Conservation (phyloP, 108 stramenopile species). For the Phaeodactylum tricornutum region DNA sequence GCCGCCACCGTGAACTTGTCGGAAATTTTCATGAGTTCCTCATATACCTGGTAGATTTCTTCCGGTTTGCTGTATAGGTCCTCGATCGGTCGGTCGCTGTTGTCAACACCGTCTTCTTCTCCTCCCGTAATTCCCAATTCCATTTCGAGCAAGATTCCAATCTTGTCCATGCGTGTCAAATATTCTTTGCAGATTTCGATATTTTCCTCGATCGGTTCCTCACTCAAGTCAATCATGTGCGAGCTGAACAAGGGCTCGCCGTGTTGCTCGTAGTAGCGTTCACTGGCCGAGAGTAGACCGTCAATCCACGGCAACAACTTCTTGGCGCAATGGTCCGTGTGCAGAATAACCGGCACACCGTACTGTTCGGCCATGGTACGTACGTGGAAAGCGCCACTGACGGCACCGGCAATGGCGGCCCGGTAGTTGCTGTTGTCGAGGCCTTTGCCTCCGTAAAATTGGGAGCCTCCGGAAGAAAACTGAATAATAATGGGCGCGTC, state of each 20-base stretch:
- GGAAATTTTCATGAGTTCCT: slow-evolving; percentile 91
- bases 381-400: slow-evolving; percentile 90
- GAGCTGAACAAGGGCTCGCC: slow-evolving; percentile 90
- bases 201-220: slow-evolving; percentile 96
- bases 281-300: slow-evolving; percentile 81
- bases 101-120: slow-evolving; percentile 96
- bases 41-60: slow-evolving; percentile 85
- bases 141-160: slow-evolving; percentile 90
- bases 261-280: slow-evolving; percentile 77
- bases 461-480: slow-evolving; percentile 92
- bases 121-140: slow-evolving; percentile 97
- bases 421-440: slow-evolving; percentile 69
- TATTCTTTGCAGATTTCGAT: slow-evolving; percentile 92
- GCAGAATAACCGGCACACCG: slow-evolving; percentile 90
- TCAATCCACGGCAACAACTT: slow-evolving; percentile 94
- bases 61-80: slow-evolving; percentile 95
- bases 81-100: slow-evolving; percentile 81
- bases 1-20: slow-evolving; percentile 89
- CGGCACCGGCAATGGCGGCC: slow-evolving; percentile 85
- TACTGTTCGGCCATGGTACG: slow-evolving; percentile 91
- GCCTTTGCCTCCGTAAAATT: slow-evolving; percentile 90
- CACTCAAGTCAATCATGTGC: slow-evolving; percentile 96
- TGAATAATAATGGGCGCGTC: slow-evolving; percentile 88
- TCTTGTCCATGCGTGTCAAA: slow-evolving; percentile 80
- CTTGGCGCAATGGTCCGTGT: slow-evolving; percentile 97